These are phyloP conservation scores for Kazachstania psychrophila DNA, from an alignment of 805 yeast species.

Conservation along the genomic window DNA sequence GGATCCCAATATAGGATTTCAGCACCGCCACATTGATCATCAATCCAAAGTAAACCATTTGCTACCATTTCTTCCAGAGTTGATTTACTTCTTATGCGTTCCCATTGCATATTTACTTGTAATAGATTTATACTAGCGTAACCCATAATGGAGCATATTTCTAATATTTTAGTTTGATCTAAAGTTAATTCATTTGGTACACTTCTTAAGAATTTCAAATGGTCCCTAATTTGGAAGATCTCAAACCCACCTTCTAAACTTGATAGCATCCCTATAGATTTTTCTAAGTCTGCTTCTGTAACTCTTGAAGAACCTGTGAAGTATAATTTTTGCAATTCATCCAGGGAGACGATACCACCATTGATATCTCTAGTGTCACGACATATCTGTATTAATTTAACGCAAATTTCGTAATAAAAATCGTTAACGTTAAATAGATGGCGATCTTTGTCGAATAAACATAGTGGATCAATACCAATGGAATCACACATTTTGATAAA, in stretches of 20 bases:
- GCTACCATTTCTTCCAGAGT: conserved; percentile 73
- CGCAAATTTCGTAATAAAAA: conserved; percentile 57
- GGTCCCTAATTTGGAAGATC: conserved; percentile 41
- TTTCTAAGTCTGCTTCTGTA: conserved; percentile 43
- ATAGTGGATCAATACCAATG: conserved; percentile 77
- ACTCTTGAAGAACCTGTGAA: conserved; percentile 27
- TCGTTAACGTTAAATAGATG: conserved; percentile 35
- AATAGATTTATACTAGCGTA: conserved; percentile 56
- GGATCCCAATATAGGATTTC: conserved; percentile 64
- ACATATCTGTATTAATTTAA: conserved; percentile 68
- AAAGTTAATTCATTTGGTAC: conserved; percentile 53
- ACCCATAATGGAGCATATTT: conserved; percentile 70
- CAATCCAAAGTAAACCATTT: conserved; percentile 82
- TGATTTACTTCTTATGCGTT: conserved; percentile 45
- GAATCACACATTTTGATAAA: conserved; percentile 68
- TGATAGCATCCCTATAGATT: conserved; percentile 44
- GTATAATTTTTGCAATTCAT: conserved; percentile 35
- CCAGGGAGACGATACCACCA: conserved; percentile 71
- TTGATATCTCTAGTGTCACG: conserved; percentile 58
- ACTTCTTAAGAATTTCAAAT: conserved; percentile 47
- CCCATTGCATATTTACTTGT: conserved; percentile 74
- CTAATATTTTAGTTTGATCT: conserved; percentile 66
- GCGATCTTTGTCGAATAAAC: conserved; percentile 28
- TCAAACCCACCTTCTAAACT: conserved; percentile 65
- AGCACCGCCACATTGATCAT: conserved; percentile 36